phyloP scores from a whole-genome alignment of 257 asterid genomes.

The Nemophila menziesii region DNA sequence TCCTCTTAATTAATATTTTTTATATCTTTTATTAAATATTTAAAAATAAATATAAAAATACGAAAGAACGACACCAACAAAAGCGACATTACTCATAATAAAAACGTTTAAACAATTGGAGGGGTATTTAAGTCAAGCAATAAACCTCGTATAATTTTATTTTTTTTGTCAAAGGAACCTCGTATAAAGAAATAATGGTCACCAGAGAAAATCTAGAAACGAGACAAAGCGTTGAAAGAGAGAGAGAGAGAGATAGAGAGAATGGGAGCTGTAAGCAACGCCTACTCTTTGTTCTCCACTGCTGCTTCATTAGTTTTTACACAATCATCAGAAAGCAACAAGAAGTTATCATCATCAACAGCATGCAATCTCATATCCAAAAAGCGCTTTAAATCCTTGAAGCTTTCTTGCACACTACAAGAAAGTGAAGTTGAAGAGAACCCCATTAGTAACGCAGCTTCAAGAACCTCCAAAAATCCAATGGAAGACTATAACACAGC shows the following conservation, averaged over 20 bases:
- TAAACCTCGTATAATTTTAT: no score
- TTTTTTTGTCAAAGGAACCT: no score
- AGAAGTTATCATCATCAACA: neutral
- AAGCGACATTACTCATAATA: no score
- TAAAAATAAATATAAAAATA: no score
- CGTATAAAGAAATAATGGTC: neutral
- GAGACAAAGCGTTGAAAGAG: constrained; percentile 2
- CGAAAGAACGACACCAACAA: no score
- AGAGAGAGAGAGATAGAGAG: neutral
- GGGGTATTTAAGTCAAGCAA: no score
- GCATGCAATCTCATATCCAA: constrained; percentile 7
- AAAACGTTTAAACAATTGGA: no score
- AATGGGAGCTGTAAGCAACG: constrained; percentile 1
- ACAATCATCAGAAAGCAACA: neutral
- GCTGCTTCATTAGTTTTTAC: neutral
- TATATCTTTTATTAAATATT: no score
- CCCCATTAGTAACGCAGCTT: constrained; percentile 10
- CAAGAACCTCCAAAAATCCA: constrained; percentile 24
- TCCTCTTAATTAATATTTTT: no score
- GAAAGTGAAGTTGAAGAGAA: constrained; percentile 26
- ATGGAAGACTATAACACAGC: constrained; percentile 69
- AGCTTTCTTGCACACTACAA: constrained; percentile 32
- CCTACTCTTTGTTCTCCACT: neutral
- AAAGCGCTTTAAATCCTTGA: constrained; percentile 14
- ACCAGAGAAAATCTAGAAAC: neutral